Conservation (phyloP, 2,329 filamentous ascomycete genomes). For the Nothomitra cinnamomea region DNA sequence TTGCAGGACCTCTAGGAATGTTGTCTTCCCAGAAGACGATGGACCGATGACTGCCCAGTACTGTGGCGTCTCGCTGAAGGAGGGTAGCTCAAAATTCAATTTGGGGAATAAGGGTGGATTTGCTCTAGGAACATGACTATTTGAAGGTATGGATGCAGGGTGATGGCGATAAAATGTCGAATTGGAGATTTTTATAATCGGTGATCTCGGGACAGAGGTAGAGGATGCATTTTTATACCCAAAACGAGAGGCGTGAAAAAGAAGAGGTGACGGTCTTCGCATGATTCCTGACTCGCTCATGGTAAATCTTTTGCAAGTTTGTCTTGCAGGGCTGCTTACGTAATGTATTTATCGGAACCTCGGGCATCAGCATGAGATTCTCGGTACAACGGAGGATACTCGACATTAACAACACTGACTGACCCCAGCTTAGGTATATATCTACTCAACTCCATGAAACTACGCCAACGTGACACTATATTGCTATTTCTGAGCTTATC, state of each 20-base stretch:
- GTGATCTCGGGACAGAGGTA: conserved; percentile 18
- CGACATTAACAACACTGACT: too few species aligned
- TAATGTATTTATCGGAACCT: too few species aligned
- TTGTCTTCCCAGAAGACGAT: conserved; percentile 62
- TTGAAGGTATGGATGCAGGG: conserved; percentile 27
- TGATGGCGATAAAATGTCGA: conserved; percentile 72
- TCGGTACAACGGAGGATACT: too few species aligned
- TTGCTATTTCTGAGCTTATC: too few species aligned
- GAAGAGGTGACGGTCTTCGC: conserved; percentile 7
- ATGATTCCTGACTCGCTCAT: conserved; percentile 2
- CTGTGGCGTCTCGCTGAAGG: conserved; percentile 31
- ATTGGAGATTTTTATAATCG: conserved; percentile 56
- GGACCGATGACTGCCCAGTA: conserved; percentile 78
- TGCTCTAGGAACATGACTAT: conserved; percentile 27
- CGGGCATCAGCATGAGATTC: too few species aligned
- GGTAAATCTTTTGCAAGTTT: too few species aligned
- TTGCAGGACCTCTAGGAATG: conserved; percentile 61
- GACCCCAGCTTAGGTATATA: too few species aligned
- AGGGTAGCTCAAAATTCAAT: conserved; percentile 53
- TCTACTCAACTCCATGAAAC: too few species aligned
- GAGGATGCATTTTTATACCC: background rate
- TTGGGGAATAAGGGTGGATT: conserved; percentile 61
- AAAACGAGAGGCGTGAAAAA: background rate
- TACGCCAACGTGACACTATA: too few species aligned
- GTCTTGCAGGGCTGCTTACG: too few species aligned